Evolutionary conservation across 805 yeast genomes (phyloP).

Genomic region (Monosporozyma siamensis): DNA sequence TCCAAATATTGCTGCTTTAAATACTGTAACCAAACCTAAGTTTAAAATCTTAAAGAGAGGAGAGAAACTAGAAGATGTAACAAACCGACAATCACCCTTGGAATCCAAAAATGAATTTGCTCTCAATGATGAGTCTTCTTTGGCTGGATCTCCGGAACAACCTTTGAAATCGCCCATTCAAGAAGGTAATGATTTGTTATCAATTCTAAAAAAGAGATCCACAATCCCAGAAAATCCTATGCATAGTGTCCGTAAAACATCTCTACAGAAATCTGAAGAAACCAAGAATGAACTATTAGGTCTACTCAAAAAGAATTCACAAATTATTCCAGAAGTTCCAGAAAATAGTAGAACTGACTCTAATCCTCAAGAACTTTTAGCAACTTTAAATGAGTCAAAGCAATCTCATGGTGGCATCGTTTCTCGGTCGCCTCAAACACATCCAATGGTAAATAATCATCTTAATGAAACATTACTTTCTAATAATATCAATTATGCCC

Average conservation of each 20-base stretch:
- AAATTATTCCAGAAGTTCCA: not conserved
- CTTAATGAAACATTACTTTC: not conserved
- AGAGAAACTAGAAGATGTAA: constrained; percentile 21
- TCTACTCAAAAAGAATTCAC: constrained; percentile 9
- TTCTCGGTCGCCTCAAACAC: not conserved
- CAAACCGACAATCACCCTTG: too few species aligned
- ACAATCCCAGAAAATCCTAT: not conserved
- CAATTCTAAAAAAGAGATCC: constrained; percentile 5
- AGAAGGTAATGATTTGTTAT: constrained; percentile 4
- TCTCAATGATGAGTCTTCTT: not conserved
- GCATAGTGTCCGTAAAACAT: not conserved
- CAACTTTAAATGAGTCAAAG: not conserved
- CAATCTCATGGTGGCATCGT: not conserved
- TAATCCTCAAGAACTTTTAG: not conserved
- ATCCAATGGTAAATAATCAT: not conserved
- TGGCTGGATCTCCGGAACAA: too few species aligned
- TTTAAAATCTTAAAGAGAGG: constrained; percentile 32
- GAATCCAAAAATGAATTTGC: not conserved
- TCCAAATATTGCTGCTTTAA: not conserved
- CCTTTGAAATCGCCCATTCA: not conserved
- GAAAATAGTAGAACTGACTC: not conserved
- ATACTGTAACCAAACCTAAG: constrained; percentile 22
- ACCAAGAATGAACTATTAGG: constrained; percentile 7
- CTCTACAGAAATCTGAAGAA: not conserved
- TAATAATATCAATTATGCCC: not conserved